Evolutionary conservation across 306 rosid species (phyloP).

Genomic region (Gastrolobium villosum): DNA sequence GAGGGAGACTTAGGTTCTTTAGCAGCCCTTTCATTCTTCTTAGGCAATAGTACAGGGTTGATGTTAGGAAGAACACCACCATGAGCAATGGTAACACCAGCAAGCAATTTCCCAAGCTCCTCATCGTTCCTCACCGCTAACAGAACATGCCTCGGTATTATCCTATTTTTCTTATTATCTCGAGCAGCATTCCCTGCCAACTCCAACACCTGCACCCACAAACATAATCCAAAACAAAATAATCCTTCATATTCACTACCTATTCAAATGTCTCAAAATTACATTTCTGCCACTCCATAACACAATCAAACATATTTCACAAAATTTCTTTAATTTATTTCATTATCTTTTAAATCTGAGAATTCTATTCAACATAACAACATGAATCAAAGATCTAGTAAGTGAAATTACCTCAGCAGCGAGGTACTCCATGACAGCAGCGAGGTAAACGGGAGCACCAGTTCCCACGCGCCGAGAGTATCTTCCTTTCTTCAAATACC

Average conservation of each 20-base stretch:
- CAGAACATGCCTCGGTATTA: no score
- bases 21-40: constrained; percentile 46
- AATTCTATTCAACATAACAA: no score
- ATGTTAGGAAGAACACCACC: constrained; percentile 50
- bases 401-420: no score
- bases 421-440: no score
- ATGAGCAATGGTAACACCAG: constrained; percentile 41
- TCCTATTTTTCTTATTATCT: no score
- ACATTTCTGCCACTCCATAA: no score
- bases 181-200: constrained; percentile 56
- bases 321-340: no score
- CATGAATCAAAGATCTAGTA: no score
- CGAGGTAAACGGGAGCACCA: constrained; percentile 70
- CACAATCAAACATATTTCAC: no score
- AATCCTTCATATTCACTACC: no score
- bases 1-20: constrained; percentile 46
- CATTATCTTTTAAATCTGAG: no score
- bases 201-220: constrained; percentile 44
- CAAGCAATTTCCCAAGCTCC: constrained; percentile 53
- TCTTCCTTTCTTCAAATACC: constrained; percentile 72
- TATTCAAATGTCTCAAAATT: no score
- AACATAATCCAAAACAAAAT: background rate
- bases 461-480: constrained; percentile 69
- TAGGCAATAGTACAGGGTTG: constrained; percentile 52
- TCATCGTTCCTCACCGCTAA: constrained; percentile 44